A percentile compares a stretch with the other conserved stretches of the same genome.
These are phyloP conservation scores for Colletotrichum brevisporum DNA, from an alignment of 2,329 filamentous ascomycete genomes.

Conservation along the genomic window DNA sequence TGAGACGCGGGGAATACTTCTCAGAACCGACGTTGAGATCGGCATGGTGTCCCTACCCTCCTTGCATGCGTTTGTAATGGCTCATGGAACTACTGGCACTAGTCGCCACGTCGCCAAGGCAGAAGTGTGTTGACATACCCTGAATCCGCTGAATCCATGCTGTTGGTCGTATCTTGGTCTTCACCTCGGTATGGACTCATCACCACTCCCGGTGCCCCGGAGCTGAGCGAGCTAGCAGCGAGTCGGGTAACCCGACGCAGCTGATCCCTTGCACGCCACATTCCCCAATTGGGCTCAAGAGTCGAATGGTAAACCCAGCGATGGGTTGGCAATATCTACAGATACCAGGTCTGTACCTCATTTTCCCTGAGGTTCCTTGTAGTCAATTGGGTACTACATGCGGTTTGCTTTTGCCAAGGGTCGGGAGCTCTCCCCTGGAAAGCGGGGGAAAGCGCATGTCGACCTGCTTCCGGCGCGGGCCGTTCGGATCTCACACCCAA, in stretches of 20 bases:
- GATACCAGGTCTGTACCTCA: too few species aligned
- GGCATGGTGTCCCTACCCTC: too few species aligned
- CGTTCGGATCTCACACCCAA: background rate
- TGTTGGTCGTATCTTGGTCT: background rate
- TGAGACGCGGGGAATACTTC: too few species aligned
- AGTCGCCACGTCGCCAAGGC: background rate
- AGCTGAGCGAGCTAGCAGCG: slow-evolving; percentile 2
- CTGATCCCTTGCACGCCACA: slow-evolving; percentile 1
- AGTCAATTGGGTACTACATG: background rate
- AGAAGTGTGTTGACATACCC: background rate
- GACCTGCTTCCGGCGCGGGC: background rate
- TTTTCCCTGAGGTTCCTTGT: background rate
- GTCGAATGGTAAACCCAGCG: slow-evolving; percentile 10
- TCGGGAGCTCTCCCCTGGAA: background rate
- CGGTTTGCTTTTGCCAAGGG: background rate
- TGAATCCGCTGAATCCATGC: background rate
- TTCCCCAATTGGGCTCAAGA: background rate
- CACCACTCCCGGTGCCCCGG: background rate
- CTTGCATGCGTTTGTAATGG: too few species aligned
- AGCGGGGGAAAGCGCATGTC: background rate
- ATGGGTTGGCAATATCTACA: background rate
- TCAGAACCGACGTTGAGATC: too few species aligned
- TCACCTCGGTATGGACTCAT: slow-evolving; percentile 4
- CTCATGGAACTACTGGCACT: too few species aligned
- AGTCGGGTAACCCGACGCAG: slow-evolving; percentile 4